phyloP scores from a whole-genome alignment of 257 asterid genomes.

The Salvia splendens region DNA sequence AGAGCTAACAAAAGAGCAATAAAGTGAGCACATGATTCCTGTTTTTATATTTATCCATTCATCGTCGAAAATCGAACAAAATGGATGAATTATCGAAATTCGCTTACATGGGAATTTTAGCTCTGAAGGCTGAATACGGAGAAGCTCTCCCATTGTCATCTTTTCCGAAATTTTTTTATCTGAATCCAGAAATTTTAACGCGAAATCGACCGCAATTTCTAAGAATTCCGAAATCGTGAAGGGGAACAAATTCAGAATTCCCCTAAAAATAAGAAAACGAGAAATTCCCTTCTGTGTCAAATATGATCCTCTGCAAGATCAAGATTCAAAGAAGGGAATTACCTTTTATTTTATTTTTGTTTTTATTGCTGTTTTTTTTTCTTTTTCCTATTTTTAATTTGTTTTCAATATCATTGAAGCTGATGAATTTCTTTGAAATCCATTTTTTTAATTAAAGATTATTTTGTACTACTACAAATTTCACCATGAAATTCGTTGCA shows the following conservation, averaged over 20 bases:
- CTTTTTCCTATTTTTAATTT: too few relatives aligned
- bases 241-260: background rate
- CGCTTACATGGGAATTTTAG: conserved; percentile 75
- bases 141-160: conserved; percentile 67
- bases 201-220: background rate
- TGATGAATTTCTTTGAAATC: too few relatives aligned
- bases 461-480: too few relatives aligned
- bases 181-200: conserved; percentile 17
- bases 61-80: conserved; percentile 33
- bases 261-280: too few relatives aligned
- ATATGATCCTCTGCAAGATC: conserved; percentile 22
- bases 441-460: too few relatives aligned
- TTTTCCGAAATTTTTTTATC: conserved; percentile 18
- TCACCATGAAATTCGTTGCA: too few relatives aligned
- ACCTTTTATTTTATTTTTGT: background rate
- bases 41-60: conserved; percentile 4
- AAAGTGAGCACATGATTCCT: conserved; percentile 17
- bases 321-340: conserved; percentile 6
- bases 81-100: background rate
- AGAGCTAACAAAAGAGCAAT: conserved; percentile 15
- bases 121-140: conserved; percentile 73
- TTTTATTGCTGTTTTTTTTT: background rate
- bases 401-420: too few relatives aligned
- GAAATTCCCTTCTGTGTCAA: conserved; percentile 15
- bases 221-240: background rate